Evolutionary conservation across 345 rosid species (phyloP).

Genomic region (Rubroshorea leprosula): DNA sequence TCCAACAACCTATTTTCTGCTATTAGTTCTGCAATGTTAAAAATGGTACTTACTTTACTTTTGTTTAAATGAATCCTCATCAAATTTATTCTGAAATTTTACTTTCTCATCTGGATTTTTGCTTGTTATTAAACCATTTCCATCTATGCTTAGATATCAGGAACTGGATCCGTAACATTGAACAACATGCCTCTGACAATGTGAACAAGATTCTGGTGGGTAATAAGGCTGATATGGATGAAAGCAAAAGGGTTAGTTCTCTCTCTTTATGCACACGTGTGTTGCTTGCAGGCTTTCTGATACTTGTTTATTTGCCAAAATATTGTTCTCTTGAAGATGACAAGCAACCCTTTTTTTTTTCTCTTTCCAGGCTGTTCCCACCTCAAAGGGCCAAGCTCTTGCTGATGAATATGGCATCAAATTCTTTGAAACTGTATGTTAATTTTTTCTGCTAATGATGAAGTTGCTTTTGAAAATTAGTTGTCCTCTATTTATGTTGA

Average conservation of each 20-base stretch:
- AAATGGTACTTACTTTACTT: not conserved
- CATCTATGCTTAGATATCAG: slow-evolving; percentile 50
- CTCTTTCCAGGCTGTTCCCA: slow-evolving; percentile 78
- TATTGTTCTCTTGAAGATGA: slow-evolving; percentile 12
- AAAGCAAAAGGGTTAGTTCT: slow-evolving; percentile 69
- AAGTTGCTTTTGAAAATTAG: not conserved
- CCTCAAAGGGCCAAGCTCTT: slow-evolving; percentile 91
- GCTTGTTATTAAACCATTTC: slow-evolving; percentile 7
- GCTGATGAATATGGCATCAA: slow-evolving; percentile 97
- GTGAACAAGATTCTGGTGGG: slow-evolving; percentile 89
- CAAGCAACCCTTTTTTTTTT: not conserved
- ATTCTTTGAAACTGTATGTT: slow-evolving; percentile 89
- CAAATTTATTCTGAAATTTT: slow-evolving; percentile 4
- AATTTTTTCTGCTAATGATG: slow-evolving; percentile 9
- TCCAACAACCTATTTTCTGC: not conserved
- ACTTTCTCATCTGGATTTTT: slow-evolving; percentile 1
- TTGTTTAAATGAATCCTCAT: slow-evolving; percentile 1
- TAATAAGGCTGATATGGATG: slow-evolving; percentile 90
- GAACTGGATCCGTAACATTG: slow-evolving; percentile 92
- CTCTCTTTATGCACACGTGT: too few relatives aligned
- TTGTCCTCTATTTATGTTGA: slow-evolving; percentile 17
- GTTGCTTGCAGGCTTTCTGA: not conserved
- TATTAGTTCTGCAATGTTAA: not conserved
- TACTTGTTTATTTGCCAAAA: not conserved
- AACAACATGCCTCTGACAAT: slow-evolving; percentile 94